Base-by-base conservation (phyloP, 2,329 filamentous ascomycete genomes). In the Tolypocladium nubicola region DNA sequence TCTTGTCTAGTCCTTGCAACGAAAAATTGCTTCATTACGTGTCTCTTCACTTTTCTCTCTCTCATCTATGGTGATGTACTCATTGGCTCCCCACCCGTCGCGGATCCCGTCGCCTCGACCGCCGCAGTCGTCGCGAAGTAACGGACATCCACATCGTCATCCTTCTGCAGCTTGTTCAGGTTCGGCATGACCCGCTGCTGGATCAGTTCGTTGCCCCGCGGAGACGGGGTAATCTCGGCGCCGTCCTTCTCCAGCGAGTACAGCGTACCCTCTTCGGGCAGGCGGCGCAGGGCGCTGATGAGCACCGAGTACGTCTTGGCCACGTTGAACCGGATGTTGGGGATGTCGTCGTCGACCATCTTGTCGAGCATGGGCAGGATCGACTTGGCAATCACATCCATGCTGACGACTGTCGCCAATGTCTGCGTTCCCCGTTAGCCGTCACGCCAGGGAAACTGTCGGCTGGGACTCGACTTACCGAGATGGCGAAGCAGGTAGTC, bases 401-500 rank as follows among this genome's bases (percentile, higher is more conserved):
- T 83, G 71, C 89, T 95, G 66, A 99, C 89, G 56, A 96, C 95
- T 38, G 89, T 89, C 37, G 94, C 89, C 61, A 99, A 85, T 30
- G 93, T 99, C 94, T 99, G 53, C 39, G 4, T 1, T 41, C 16
- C 21, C 9, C 13, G 40, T 61, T 41, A 62, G 52, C 47, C 19
- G 16, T 26, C 39, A 19, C 19, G 1, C 39, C 26, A 26, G 43
- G 37, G n/a, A 49, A 53, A 35, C 41, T n/a, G 21, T 13, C 8
- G 10, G 10, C 26, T 21, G 4, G 19, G 19, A 6, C 2, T 11
- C 33, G 56, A 82, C 89, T 79, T 82, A 99, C 94, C 66, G 91
- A 93, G 64, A 99, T 95, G 61, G 94, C 94, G 73, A 99, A 99
- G 77, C 93, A 97, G n/a, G 94, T 99, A 11, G 94, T 99, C 94